Base-by-base conservation (phyloP, 192 early-diverging fungal species). In the Irineochytrium annulatum region DNA sequence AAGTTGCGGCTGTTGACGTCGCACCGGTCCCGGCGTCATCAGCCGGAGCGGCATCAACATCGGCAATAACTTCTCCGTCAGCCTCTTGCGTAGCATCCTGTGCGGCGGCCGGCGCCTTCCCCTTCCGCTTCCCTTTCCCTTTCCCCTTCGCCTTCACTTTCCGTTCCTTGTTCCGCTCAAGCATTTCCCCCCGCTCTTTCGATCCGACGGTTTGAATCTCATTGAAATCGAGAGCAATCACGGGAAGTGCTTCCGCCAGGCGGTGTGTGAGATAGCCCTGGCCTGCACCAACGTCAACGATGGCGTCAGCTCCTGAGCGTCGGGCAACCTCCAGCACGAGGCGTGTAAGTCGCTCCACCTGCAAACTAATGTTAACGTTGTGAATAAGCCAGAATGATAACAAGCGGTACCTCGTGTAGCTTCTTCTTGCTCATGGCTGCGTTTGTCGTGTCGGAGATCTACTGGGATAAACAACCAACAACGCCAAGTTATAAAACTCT, bases 211-310 rank as follows among this genome's bases (percentile, higher is more conserved):
- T 70, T 54, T 63, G 60, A 20, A 59, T 63, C 30, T 57, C 31
- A 56, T 68, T 52, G 30, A 60, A 72, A 43, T 72, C 71, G 24
- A 72, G 45, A 30, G 62, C 71, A 3, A 72, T 53, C 29, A 68
- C 58, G 11, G 65, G 65, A 41, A 28, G 54, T 19, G 57, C 48
- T 28, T 60, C 30, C 11, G 60, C 17, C 3, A 72, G 45, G 28
- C 57, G 52, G 30, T 68, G 62, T 19, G 71, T 68, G 55, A 72
- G 57, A 49, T 72, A 68, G 14, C 71, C 71, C 39, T 63, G 65
- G 6, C 71, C 71, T 30, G 71, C 63, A 16, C 71, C 71, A 33
- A 72, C 52, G 43, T 72, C 71, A 22, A 72, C 52, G 11, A 68
- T 55, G 4, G 24, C 35, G 34, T 34, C 49, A 22, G 33, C 45